phyloP scores from a whole-genome alignment of 352 stramenopile genomes.

The Pythium periplocum region DNA sequence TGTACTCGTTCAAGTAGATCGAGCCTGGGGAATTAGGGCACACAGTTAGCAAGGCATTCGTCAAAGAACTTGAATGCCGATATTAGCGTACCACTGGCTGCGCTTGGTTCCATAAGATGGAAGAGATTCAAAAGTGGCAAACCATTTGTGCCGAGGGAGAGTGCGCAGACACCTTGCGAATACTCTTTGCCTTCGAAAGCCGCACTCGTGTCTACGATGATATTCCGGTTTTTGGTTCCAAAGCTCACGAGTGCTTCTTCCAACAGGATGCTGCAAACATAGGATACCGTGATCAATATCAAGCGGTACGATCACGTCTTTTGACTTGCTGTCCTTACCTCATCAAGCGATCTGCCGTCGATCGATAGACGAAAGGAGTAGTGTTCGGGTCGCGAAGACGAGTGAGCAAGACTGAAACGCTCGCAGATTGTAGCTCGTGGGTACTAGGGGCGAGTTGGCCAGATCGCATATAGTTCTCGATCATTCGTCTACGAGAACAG shows the following conservation, averaged over 20 bases:
- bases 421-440: constrained; percentile 21
- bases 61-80: no score
- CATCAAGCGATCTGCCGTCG: neutral
- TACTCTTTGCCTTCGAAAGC: neutral
- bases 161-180: neutral
- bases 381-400: neutral
- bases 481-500: neutral
- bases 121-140: neutral
- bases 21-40: no score
- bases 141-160: neutral
- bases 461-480: constrained; percentile 16
- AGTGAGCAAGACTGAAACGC: neutral
- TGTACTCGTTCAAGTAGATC: no score
- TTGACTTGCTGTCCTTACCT: constrained; percentile 6
- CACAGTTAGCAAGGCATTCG: no score
- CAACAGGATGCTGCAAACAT: constrained; percentile 44
- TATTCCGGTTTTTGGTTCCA: constrained; percentile 23
- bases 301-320: neutral
- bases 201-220: constrained; percentile 13
- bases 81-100: neutral
- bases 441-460: constrained; percentile 22
- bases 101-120: neutral
- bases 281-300: neutral
- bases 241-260: constrained; percentile 42
- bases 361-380: neutral